Base-by-base conservation (phyloP, 768 basidiomycete species). In the Epithele typhae region DNA sequence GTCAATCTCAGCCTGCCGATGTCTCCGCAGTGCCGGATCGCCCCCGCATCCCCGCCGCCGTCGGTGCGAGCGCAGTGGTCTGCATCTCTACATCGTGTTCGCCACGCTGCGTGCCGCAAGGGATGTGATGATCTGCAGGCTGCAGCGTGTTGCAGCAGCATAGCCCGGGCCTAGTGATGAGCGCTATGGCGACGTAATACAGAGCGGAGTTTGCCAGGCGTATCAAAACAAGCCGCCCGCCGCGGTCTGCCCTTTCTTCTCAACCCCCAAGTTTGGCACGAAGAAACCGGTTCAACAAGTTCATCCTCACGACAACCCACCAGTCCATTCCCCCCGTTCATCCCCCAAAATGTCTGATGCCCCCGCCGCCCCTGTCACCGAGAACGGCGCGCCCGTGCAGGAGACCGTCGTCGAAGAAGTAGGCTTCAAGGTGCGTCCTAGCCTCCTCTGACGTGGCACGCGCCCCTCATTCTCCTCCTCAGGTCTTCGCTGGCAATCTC, bases 401-500 rank as follows among this genome's bases (percentile, higher is more conserved):
- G 85, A 87, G 73, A 82, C 81, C 61, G 62, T 64, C 63, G 67
- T 75, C 69, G 81, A 87, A 70, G 84, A 87, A 76, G 73, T 75
- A 57, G 82, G 79, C 67, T 85, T 82, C 84, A 92, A 91, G 80
- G 88, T 87, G 59, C 40, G 40, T 35, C 39, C 37, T 21, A 34
- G 22, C 35, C 48, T n/a, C 43, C 45, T 55, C 56, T 52, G 62
- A 64, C 48, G 30, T 60, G 42, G 61, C 58, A 60, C 54, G 53
- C 45, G 52, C 55, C 53, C 57, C 50, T 50, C 24, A 15, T 24
- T 34, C 30, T 43, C 41, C 38, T 10, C 41, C 40, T 18, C 59
- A 93, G 91, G 88, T 92, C 75, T 94, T 94, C 69, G 89, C 84
- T 64, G 92, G 92, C 60, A 95, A 95, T 74, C 91, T 95, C 76